Evolutionary conservation across 495 filamentous ascomycete genomes (phyloP), one percentile per base, ranked within the genome.

Genomic region (Sabuloglossum arenarium): DNA sequence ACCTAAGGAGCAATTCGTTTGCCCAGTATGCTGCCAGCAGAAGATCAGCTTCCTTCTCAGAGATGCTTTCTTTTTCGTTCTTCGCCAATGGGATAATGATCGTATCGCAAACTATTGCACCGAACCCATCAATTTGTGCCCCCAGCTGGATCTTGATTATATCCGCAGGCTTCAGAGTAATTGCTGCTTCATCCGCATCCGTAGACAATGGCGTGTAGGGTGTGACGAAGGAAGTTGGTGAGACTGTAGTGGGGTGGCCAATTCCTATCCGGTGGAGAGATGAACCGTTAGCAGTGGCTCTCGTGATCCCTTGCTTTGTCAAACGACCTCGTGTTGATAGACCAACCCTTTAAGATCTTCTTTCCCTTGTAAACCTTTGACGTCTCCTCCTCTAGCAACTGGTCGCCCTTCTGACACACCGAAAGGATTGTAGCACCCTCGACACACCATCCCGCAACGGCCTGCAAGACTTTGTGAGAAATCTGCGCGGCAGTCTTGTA

Each of bases 341-440:
- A 51, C 47, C 25, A 63, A 88, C 86, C 90, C 75, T 98, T 98
- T 61, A 70, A 60, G 60, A 96, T 84, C 73, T 94, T 96, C 75
- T 96, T 98, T 70, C 88, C 89, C 69, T 94, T 90, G 77, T 91
- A 97, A 61, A 98, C 90, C 73, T 97, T 98, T 60, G 79, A 69
- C 56, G 93, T 76, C 66, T 97, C 91, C 64, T 94, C 91, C 27
- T 89, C 88, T 59, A 98, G 78, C 52, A 97, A 76, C 75, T 87
- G 82, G 75, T 98, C 91, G 65, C 91, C 91, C 70, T 87, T 79
- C 74, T 96, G 81, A 74, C 91, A 98, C 68, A 97, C 76, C 62
- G 83, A 80, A 55, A 96, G 75, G 58, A 97, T 87, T 72, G 91
- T 96, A 69, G 79, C 82, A 63, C 87, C 91, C 60, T 91, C 84